phyloP scores from a whole-genome alignment of 441 rosid species.

The Bruguiera hainesii region DNA sequence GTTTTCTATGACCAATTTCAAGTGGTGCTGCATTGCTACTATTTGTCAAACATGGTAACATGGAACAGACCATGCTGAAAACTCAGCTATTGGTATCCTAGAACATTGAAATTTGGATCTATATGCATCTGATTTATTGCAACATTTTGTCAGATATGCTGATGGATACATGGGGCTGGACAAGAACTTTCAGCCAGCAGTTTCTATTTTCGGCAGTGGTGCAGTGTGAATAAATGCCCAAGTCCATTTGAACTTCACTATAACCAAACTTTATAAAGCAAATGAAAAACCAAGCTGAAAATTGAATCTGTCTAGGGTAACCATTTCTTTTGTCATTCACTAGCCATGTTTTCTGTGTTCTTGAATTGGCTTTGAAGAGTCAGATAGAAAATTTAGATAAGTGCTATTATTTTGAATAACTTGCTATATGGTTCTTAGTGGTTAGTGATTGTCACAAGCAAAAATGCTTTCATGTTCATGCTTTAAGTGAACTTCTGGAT shows the following conservation, averaged over 20 bases:
- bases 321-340: too few species aligned
- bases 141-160: background rate
- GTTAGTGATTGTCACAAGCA: background rate
- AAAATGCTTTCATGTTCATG: background rate
- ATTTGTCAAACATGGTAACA: too few species aligned
- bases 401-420: too few species aligned
- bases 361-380: background rate
- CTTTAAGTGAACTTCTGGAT: background rate
- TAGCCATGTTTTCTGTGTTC: background rate
- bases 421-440: background rate
- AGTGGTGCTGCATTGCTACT: too few species aligned
- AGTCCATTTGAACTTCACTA: background rate
- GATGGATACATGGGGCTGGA: background rate
- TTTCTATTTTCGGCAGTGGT: background rate
- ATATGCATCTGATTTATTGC: background rate
- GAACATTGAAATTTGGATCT: background rate
- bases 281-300: background rate
- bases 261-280: background rate
- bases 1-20: too few species aligned
- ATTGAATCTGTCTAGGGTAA: too few species aligned
- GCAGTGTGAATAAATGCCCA: background rate
- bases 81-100: too few species aligned
- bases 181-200: background rate
- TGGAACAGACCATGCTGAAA: too few species aligned
- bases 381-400: background rate